Evolutionary conservation across 225 moss, liverwort and hornwort species (phyloP).

Genomic region (Asterella californica): DNA sequence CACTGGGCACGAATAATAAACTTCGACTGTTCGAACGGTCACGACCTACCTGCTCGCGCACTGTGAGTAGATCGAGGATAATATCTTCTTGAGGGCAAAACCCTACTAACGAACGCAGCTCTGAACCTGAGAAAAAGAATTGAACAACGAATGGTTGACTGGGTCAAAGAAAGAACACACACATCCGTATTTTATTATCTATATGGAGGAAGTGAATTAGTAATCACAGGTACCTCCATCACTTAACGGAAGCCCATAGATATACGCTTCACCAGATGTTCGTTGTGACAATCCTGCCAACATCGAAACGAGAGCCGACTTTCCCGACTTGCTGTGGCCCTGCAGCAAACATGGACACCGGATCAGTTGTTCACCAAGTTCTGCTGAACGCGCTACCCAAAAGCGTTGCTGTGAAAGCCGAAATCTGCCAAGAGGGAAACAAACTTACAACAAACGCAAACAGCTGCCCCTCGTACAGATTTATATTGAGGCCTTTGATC

Average conservation of each 20-base stretch:
- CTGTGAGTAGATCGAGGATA: constrained; percentile 61
- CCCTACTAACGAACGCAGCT: constrained; percentile 66
- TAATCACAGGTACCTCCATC: constrained; percentile 60
- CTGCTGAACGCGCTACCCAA: not conserved
- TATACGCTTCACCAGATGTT: constrained; percentile 84
- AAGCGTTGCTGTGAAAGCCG: not conserved
- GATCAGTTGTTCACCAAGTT: not conserved
- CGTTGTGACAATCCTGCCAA: constrained; percentile 73
- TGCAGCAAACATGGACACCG: constrained; percentile 26
- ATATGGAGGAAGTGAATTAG: not conserved
- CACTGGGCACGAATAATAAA: not conserved
- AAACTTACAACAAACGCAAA: constrained; percentile 83
- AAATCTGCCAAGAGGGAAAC: not conserved
- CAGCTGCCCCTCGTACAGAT: constrained; percentile 75
- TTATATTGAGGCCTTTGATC: constrained; percentile 72
- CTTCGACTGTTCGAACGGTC: not conserved
- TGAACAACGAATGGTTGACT: not conserved
- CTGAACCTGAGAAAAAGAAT: constrained; percentile 50
- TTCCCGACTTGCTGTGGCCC: constrained; percentile 90
- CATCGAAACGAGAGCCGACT: constrained; percentile 74
- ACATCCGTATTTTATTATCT: too few relatives aligned
- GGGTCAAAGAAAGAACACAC: not conserved
- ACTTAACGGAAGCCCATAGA: constrained; percentile 80
- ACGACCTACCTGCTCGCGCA: constrained; percentile 69
- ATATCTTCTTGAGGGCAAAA: constrained; percentile 82